Evolutionary conservation across 202 grass and related monocot species (phyloP), one percentile per base, ranked within the genome.

Genomic region (Cymbopogon flexuosus): DNA sequence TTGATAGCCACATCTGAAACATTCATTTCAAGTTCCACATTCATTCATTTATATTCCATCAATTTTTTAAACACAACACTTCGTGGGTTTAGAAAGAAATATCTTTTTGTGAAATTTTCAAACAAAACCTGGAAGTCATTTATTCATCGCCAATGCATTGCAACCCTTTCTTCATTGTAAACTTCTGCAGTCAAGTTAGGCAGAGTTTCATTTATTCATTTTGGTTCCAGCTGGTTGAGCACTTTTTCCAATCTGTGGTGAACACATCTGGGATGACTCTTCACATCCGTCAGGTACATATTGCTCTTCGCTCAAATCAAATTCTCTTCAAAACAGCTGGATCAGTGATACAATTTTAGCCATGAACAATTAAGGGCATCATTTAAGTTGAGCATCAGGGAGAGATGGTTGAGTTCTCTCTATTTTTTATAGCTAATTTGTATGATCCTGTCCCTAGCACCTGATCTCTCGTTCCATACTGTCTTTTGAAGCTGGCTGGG

Each of bases 191-290:
- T 71, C 8, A 76, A 62, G 21, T 78, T 30, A 39, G 10, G 37
- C 41, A 49, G 49, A 76, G 19, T 36, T 47, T 75, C 30, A 46
- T 81, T 83, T 70, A 14, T 49, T 75, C 41, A 3, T 80, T 81
- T 84, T 90, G 51, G 24, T 89, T 37, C 31, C 87, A 98, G 92
- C 65, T 95, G 14, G 96, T 98, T 79, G 96, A 98, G 62, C 96
- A 98, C 75, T 91, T 98, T 42, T 95, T 95, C 78, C 95, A 98
- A 47, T 98, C 92, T 65, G 30, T 95, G 31, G 92, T 86, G 54
- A 98, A 98, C 79, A 98, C 95, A 68, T 98, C 95, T 83, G 92
- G 95, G 42, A 98, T 98, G 95, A 98, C 92, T 2, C 92, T 98
- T 86, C 95, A 98, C 74, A 95, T 98, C 65, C 90, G 77, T 72